phyloP scores from a whole-genome alignment of 306 rosid species.

The Trifolium pratense region DNA sequence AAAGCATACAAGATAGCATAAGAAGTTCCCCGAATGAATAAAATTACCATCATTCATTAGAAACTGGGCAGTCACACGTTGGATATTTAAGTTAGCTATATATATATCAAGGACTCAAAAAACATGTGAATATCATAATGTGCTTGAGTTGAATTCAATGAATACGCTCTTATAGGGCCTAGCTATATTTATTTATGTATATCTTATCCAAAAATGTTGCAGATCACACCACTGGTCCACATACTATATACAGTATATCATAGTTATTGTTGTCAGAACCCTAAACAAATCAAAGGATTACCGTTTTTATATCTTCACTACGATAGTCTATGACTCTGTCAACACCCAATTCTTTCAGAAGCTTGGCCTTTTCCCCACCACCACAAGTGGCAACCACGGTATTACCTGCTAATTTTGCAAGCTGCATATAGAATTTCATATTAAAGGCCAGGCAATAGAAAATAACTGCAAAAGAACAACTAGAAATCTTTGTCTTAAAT shows the following conservation, averaged over 20 bases:
- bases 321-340: slow-evolving; percentile 91
- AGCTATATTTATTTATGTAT: not conserved
- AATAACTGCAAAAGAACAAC: slow-evolving; percentile 11
- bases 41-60: not conserved
- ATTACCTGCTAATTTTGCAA: slow-evolving; percentile 91
- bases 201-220: slow-evolving; percentile 30
- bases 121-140: not conserved
- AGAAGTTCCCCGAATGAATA: not conserved
- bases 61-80: not conserved
- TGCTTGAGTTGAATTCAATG: slow-evolving; percentile 24
- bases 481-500: slow-evolving; percentile 5
- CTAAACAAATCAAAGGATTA: slow-evolving; percentile 44
- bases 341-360: slow-evolving; percentile 85
- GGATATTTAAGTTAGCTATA: no score
- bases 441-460: slow-evolving; percentile 26
- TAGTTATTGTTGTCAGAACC: slow-evolving; percentile 17
- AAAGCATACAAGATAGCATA: not conserved
- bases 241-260: not conserved
- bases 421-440: slow-evolving; percentile 56
- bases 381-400: slow-evolving; percentile 96
- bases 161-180: not conserved
- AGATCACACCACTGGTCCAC: not conserved
- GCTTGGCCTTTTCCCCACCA: slow-evolving; percentile 79
- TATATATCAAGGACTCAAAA: no score
- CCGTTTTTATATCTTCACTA: slow-evolving; percentile 84